Percentiles rank a stretch among this genome's conserved stretches.
These are phyloP conservation scores for Coix lacrymajobi DNA, from an alignment of 176 grass and related monocot species.

Conservation along the genomic window DNA sequence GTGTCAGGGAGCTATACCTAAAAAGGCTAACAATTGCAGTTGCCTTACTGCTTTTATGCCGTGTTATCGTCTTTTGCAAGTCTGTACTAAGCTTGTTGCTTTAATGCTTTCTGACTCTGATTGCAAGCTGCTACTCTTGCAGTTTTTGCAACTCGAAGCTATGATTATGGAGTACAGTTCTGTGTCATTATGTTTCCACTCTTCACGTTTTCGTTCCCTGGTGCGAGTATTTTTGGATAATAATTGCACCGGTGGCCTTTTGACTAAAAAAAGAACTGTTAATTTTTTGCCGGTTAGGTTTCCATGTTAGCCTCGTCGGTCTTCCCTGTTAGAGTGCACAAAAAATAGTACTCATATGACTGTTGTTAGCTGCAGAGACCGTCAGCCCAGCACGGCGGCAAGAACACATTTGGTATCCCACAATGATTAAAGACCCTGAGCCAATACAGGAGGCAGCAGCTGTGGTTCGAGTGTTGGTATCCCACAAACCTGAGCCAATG, in stretches of 20 bases:
- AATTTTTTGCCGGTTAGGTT: too few species aligned
- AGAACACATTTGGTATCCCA: too few species aligned
- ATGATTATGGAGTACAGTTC: not conserved
- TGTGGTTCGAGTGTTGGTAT: too few species aligned
- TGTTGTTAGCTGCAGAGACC: too few species aligned
- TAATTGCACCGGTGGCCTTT: not conserved
- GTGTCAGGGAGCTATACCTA: not conserved
- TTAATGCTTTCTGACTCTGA: not conserved
- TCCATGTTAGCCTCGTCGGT: too few species aligned
- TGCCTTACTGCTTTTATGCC: not conserved
- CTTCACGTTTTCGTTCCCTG: not conserved
- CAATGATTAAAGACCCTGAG: too few species aligned
- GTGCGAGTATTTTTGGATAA: not conserved
- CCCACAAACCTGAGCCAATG: too few species aligned
- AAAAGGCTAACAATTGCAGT: conserved; percentile 11
- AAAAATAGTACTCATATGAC: too few species aligned
- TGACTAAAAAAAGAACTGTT: too few species aligned
- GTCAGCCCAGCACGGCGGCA: too few species aligned
- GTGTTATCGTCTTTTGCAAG: not conserved
- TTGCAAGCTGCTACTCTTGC: not conserved
- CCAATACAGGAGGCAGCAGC: too few species aligned
- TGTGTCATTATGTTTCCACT: not conserved
- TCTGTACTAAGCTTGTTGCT: not conserved
- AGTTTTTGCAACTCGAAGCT: conserved; percentile 3
- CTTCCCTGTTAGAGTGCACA: too few species aligned